Percentiles rank a stretch among this genome's conserved stretches.
Conservation (phyloP, 2,329 filamentous ascomycete species). For the Simplicillium sp. region DNA sequence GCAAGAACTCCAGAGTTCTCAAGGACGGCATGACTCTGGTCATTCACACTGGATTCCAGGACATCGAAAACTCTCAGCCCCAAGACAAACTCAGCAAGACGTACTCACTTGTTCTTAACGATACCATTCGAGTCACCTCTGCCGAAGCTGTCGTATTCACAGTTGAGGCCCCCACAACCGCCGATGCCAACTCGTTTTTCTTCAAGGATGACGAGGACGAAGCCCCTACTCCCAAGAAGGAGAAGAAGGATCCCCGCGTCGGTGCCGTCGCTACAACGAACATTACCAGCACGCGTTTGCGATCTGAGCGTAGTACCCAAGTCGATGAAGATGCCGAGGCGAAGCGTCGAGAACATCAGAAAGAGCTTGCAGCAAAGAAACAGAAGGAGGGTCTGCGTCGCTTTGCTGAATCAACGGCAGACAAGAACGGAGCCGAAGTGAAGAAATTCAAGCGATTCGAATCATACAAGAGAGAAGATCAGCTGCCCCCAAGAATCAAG, state of each 20-base stretch:
- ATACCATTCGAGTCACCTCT: conserved; percentile 81
- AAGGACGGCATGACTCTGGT: conserved; percentile 97
- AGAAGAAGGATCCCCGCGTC: conserved; percentile 74
- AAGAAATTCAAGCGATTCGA: conserved; percentile 99
- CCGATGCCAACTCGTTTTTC: conserved; percentile 95
- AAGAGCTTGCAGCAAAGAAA: conserved; percentile 77
- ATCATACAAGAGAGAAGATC: conserved; percentile 96
- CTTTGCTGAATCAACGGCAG: conserved; percentile 77
- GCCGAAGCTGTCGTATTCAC: conserved; percentile 84
- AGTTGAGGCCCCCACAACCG: conserved; percentile 80
- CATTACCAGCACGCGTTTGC: conserved; percentile 85
- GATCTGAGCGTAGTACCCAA: conserved; percentile 82
- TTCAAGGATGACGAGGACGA: conserved; percentile 95
- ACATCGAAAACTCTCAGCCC: conserved; percentile 76
- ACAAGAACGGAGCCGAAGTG: conserved; percentile 80
- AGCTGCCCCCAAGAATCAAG: conserved; percentile 73
- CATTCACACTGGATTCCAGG: conserved; percentile 80
- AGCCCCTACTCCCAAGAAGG: conserved; percentile 78
- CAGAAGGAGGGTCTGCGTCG: conserved; percentile 78
- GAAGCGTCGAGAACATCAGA: conserved; percentile 83
- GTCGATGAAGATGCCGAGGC: conserved; percentile 85
- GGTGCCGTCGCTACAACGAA: conserved; percentile 89
- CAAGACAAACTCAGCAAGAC: conserved; percentile 84
- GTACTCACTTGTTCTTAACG: conserved; percentile 84
- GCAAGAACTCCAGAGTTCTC: conserved; percentile 71